Evolutionary conservation across 768 basidiomycete genomes (phyloP).

Genomic region (Xerocomellus amylosporus): DNA sequence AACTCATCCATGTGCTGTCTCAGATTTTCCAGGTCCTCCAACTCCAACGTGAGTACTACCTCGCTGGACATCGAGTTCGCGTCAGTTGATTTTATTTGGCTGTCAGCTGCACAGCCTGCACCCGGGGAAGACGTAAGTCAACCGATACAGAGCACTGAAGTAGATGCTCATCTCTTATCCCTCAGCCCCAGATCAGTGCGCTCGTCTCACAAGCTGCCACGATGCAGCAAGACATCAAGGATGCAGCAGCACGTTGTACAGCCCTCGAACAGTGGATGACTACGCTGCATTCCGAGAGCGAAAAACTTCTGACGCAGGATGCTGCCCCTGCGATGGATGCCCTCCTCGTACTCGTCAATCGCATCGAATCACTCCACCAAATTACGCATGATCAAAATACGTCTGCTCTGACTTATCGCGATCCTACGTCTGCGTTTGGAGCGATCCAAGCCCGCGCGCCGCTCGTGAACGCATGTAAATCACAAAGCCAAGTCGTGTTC

Average conservation of each 20-base stretch:
- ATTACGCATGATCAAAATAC: background rate
- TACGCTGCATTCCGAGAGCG: slow-evolving; percentile 1
- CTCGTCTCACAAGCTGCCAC: background rate
- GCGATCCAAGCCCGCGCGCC: background rate
- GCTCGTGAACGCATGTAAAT: slow-evolving; percentile 4
- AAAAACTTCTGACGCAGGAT: background rate
- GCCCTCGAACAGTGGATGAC: slow-evolving; percentile 2
- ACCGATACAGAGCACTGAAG: background rate
- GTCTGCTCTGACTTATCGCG: background rate
- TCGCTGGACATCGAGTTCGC: background rate
- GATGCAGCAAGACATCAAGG: slow-evolving; percentile 9
- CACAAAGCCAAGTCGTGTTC: slow-evolving; percentile 5
- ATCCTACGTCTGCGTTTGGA: slow-evolving; percentile 2
- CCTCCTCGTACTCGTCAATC: slow-evolving; percentile 1
- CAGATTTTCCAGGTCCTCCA: background rate
- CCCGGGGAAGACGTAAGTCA: slow-evolving; percentile 1
- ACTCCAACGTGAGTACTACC: background rate
- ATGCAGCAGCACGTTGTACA: background rate
- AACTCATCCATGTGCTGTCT: background rate
- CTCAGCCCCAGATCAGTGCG: background rate
- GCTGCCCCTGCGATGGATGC: slow-evolving; percentile 7
- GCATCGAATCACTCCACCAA: slow-evolving; percentile 8
- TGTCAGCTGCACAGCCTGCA: background rate
- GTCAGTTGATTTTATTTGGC: background rate
- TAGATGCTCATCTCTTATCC: background rate